Percentiles rank a stretch among this genome's conserved stretches.
These are phyloP conservation scores for Alternaria sp. DNA, from an alignment of 2,329 filamentous ascomycete species.

Conservation along the genomic window DNA sequence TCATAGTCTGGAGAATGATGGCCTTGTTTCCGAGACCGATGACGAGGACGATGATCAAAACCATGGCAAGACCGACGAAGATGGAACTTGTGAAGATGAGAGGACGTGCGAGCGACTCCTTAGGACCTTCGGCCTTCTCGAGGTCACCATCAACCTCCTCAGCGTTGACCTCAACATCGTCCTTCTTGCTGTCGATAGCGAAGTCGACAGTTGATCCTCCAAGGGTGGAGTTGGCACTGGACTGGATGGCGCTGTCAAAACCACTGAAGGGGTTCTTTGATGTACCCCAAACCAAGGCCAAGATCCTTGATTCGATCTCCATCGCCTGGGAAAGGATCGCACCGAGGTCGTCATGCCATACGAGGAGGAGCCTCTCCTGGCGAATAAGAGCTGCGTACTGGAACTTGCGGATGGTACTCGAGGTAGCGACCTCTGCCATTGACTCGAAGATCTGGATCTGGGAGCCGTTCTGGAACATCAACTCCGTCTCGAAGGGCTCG, in stretches of 20 bases:
- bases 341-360: conserved; percentile 80
- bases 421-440: conserved; percentile 50
- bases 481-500: conserved; percentile 50
- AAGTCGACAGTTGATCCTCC: conserved; percentile 32
- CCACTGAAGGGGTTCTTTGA: conserved; percentile 54
- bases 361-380: conserved; percentile 71
- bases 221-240: conserved; percentile 30
- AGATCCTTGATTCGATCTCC: conserved; percentile 75
- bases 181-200: conserved; percentile 9
- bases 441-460: conserved; percentile 57
- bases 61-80: conserved; percentile 58
- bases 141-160: conserved; percentile 31
- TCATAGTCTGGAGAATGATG: conserved; percentile 60
- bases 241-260: conserved; percentile 43
- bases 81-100: conserved; percentile 62
- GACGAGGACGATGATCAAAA: conserved; percentile 59
- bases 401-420: conserved; percentile 70
- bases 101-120: conserved; percentile 53
- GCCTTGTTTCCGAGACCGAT: conserved; percentile 63
- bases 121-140: conserved; percentile 37
- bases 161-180: conserved; percentile 15
- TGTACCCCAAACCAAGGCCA: conserved; percentile 69
- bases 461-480: conserved; percentile 49
- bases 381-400: conserved; percentile 82
- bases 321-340: conserved; percentile 73